A percentile compares a stretch with the other conserved stretches of the same genome.
Conservation (phyloP, 371 early-diverging fungal species). For the Mucor lusitanicus region DNA sequence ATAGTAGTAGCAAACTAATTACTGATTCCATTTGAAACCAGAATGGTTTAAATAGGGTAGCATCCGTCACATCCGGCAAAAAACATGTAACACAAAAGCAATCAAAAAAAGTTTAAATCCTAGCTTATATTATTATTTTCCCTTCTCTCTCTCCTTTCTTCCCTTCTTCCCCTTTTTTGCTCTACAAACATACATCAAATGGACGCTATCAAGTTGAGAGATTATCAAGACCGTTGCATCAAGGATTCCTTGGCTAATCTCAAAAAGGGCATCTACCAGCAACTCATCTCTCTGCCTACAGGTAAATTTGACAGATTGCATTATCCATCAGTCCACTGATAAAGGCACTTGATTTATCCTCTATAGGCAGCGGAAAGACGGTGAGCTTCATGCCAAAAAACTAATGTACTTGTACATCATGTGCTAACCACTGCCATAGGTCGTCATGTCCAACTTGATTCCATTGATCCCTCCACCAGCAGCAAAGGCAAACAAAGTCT, state of each 20-base stretch:
- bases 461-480: constrained; percentile 63
- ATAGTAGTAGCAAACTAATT: no score
- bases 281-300: background rate
- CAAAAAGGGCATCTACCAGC: background rate
- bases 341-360: background rate
- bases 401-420: background rate
- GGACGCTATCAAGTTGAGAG: background rate
- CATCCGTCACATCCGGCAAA: no score
- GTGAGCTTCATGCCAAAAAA: constrained; percentile 35
- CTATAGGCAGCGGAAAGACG: constrained; percentile 85
- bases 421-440: constrained; percentile 35
- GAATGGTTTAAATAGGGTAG: no score
- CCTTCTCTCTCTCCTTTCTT: background rate
- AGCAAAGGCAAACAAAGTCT: constrained; percentile 68
- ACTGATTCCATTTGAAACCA: no score
- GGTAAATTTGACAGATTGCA: background rate
- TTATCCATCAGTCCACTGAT: background rate
- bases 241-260: background rate
- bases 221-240: background rate
- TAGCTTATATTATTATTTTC: background rate
- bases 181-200: background rate
- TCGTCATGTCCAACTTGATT: constrained; percentile 84
- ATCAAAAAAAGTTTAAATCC: background rate
- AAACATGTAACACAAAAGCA: no score
- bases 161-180: no score